Evolutionary conservation across 306 rosid species (phyloP).

Genomic region (Astragalus glycyphyllos): DNA sequence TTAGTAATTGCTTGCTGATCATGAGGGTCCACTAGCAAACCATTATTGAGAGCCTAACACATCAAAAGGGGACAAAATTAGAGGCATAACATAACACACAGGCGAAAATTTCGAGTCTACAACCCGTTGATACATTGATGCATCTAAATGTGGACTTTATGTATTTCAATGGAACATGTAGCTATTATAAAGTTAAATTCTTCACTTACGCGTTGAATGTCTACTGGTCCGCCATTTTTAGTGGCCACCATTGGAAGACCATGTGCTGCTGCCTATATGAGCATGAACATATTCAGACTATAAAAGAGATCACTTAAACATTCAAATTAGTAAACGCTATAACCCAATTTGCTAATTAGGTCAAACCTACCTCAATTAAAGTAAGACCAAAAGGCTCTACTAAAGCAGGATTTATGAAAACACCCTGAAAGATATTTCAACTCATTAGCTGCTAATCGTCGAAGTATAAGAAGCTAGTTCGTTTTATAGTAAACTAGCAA

Average conservation of each 20-base stretch:
- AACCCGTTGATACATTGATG: conserved; percentile 9
- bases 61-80: conserved; percentile 14
- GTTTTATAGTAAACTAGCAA: neutral
- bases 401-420: conserved; percentile 91
- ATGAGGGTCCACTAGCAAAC: conserved; percentile 53
- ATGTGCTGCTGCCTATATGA: conserved; percentile 86
- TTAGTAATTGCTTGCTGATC: conserved; percentile 47
- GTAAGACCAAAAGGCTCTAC: conserved; percentile 97
- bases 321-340: conserved; percentile 33
- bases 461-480: conserved; percentile 21
- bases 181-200: conserved; percentile 10
- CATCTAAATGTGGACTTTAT: conserved; percentile 21
- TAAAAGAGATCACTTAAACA: neutral
- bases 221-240: conserved; percentile 93
- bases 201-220: conserved; percentile 76
- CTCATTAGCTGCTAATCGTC: conserved; percentile 41
- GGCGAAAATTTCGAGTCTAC: neutral
- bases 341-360: conserved; percentile 21
- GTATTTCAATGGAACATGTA: conserved; percentile 1
- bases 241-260: conserved; percentile 97
- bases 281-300: conserved; percentile 23
- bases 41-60: conserved; percentile 49
- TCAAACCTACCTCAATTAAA: conserved; percentile 77
- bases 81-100: conserved; percentile 11
- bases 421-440: conserved; percentile 68